A percentile compares a stretch with the other conserved stretches of the same genome.
phyloP scores from a whole-genome alignment of 139 green algal species.

The Auxenochlorella pyrenoidosa region DNA sequence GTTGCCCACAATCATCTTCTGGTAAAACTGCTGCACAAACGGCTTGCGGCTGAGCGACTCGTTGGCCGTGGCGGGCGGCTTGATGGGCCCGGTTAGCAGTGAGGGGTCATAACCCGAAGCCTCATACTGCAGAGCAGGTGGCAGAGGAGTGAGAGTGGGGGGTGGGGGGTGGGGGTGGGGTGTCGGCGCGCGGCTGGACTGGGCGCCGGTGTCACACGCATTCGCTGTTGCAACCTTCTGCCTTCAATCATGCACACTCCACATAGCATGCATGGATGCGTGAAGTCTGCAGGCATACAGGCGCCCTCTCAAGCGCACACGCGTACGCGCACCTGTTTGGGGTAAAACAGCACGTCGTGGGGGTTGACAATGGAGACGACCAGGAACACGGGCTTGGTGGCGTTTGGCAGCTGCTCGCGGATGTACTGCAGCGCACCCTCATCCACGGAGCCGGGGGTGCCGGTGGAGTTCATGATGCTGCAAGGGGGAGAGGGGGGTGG shows the following conservation, averaged over 20 bases:
- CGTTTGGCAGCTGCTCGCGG: background rate
- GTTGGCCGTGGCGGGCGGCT: slow-evolving; percentile 15
- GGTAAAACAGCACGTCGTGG: slow-evolving; percentile 42
- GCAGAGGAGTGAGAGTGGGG: background rate
- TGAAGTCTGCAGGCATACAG: too few relatives aligned
- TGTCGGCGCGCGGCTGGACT: too few relatives aligned
- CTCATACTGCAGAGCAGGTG: background rate
- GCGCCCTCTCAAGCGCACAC: too few relatives aligned
- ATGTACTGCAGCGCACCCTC: slow-evolving; percentile 39
- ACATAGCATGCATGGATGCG: too few relatives aligned
- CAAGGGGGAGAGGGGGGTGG: background rate
- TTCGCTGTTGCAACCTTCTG: too few relatives aligned
- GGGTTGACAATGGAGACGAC: slow-evolving; percentile 42
- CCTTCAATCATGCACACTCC: too few relatives aligned
- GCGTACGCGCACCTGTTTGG: background rate
- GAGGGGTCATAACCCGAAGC: background rate
- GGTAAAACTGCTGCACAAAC: slow-evolving; percentile 12
- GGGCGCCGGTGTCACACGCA: too few relatives aligned
- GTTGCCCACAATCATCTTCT: background rate
- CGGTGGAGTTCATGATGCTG: slow-evolving; percentile 27
- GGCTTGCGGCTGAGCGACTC: slow-evolving; percentile 34
- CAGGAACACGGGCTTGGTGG: slow-evolving; percentile 37
- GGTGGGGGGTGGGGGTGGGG: background rate
- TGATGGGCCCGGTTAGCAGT: slow-evolving; percentile 8
- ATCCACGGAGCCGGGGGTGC: background rate